phyloP scores from a whole-genome alignment of 1,139 yeast genomes.

The Hanseniaspora gamundiae region DNA sequence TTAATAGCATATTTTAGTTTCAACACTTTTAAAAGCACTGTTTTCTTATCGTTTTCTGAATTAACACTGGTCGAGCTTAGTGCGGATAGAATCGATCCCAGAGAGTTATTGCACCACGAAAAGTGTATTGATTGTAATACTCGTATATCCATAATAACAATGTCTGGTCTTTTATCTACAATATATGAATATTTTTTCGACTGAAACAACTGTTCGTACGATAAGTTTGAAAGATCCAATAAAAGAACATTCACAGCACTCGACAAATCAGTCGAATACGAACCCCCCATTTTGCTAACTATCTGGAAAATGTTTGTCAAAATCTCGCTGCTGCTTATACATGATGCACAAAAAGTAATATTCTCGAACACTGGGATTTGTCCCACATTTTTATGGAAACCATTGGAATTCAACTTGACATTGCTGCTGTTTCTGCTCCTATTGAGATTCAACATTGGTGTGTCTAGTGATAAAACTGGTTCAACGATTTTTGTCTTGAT shows the following conservation, averaged over 20 bases:
- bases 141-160: not conserved
- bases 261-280: conserved; percentile 18
- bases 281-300: conserved; percentile 23
- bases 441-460: too few relatives aligned
- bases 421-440: too few relatives aligned
- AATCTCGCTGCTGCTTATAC: not conserved
- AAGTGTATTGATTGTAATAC: not conserved
- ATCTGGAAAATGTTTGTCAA: conserved; percentile 11
- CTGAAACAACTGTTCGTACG: conserved; percentile 8
- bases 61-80: not conserved
- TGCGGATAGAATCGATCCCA: not conserved
- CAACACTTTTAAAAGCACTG: not conserved
- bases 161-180: conserved; percentile 1
- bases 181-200: not conserved
- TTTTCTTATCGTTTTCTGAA: not conserved
- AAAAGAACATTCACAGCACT: conserved; percentile 19
- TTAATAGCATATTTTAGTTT: not conserved
- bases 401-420: too few relatives aligned
- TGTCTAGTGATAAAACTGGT: too few relatives aligned
- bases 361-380: conserved; percentile 13
- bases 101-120: not conserved
- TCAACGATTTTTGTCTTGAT: too few relatives aligned
- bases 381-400: not conserved
- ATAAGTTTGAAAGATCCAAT: conserved; percentile 13
- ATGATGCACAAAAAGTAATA: conserved; percentile 13